Conservation (phyloP, 805 yeast species). For the Wickerhamomyces chaumierensis region DNA sequence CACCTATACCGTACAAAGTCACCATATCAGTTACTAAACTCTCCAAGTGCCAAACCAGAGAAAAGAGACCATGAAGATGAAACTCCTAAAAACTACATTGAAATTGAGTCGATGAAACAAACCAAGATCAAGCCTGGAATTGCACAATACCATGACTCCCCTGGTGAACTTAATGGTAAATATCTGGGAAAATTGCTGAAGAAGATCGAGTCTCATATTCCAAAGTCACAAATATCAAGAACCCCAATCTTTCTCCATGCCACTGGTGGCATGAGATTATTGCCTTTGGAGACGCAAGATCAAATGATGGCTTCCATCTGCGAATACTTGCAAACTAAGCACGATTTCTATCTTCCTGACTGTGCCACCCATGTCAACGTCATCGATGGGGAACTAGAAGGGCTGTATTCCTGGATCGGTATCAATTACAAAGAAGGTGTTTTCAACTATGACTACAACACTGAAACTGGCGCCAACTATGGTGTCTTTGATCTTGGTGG, state of each 20-base stretch:
- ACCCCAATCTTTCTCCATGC: constrained; percentile 64
- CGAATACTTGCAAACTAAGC: constrained; percentile 31
- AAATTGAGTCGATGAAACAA: constrained; percentile 9
- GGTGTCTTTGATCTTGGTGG: constrained; percentile 99
- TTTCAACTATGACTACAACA: constrained; percentile 22
- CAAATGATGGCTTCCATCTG: constrained; percentile 38
- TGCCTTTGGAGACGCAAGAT: constrained; percentile 40
- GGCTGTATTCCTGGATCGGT: constrained; percentile 57
- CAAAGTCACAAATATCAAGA: constrained; percentile 44
- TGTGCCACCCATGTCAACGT: constrained; percentile 48
- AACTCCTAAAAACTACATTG: constrained; percentile 4
- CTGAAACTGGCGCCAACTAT: constrained; percentile 31
- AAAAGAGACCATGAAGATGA: constrained; percentile 1
- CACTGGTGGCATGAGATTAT: constrained; percentile 56
- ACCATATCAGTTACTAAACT: background rate
- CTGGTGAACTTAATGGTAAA: constrained; percentile 39
- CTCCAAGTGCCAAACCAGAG: background rate
- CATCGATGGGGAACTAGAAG: constrained; percentile 57
- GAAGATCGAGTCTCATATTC: constrained; percentile 39
- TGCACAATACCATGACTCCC: constrained; percentile 34
- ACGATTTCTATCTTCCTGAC: constrained; percentile 47
- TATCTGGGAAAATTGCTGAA: constrained; percentile 39
- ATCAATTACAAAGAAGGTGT: constrained; percentile 41
- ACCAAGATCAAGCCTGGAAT: constrained; percentile 41
- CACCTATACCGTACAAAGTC: constrained; percentile 32